Base-by-base conservation (phyloP, 192 early-diverging fungal genomes). In the Backusella luteola region DNA sequence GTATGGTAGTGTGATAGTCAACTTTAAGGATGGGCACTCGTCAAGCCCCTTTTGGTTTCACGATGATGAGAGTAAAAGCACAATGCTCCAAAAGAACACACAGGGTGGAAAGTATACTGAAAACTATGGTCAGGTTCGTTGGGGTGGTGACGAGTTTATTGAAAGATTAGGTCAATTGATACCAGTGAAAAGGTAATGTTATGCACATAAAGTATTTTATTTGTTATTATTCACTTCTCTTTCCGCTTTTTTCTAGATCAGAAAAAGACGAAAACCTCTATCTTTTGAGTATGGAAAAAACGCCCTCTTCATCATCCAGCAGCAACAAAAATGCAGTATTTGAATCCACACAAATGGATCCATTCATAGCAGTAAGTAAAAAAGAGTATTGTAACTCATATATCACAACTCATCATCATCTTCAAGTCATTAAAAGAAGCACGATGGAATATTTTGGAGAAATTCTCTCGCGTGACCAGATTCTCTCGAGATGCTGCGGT, bases 71-170 rank as follows among this genome's bases (percentile, higher is more conserved):
- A 88, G 81, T 46, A 85, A 77, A 6, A 73, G 53, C 71, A 56
- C 56, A 11, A 66, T 74, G 56, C 52, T 74, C 26, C 52, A 56
- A 67, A 46, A 38, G 41, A 75, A 66, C 34, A 67, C 59, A 14
- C 74, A 75, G 8, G 70, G 70, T 19, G 70, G 70, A 14, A 71
- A 46, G 38, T 75, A 41, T 34, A 59, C 74, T n/a, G 42, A 84
- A 78, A 11, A 79, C 79, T 38, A 67, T 71, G 74, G 75, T 77
- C 32, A 80, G 79, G 67, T 85, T 80, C 52, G 77, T 29, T 92
- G 90, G 91, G 91, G 91, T 46, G 91, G 91, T 44, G 89, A 93
- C 79, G 91, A 94, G 67, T 85, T 93, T 21, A 73, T 94, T 67
- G 82, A 85, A 6, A 83, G 83, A 78, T 76, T 94, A 29, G 79